These are phyloP conservation scores for Cryptococcus maquisensis DNA, from an alignment of 1,284 basidiomycete species.

Conservation along the genomic window DNA sequence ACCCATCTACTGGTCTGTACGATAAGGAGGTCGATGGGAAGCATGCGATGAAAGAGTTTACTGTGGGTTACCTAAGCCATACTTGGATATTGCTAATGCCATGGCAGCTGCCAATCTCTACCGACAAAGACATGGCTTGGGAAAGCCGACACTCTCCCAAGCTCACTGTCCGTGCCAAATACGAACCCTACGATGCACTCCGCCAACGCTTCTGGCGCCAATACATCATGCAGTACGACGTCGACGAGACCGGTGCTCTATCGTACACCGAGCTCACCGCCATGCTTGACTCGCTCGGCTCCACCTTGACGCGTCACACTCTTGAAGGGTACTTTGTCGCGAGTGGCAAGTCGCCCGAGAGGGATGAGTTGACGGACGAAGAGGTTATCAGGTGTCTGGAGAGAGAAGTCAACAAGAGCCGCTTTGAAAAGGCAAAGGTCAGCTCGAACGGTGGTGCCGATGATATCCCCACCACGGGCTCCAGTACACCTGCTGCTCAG, in stretches of 20 bases:
- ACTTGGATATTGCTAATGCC: background rate
- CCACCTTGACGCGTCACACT: conserved; percentile 77
- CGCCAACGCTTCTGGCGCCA: conserved; percentile 89
- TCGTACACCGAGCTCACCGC: conserved; percentile 84
- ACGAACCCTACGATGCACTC: conserved; percentile 87
- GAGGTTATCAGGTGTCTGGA: conserved; percentile 75
- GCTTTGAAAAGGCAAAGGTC: conserved; percentile 61
- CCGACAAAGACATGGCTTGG: conserved; percentile 45
- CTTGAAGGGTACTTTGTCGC: conserved; percentile 74
- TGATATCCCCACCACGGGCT: conserved; percentile 11
- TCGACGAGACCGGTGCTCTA: conserved; percentile 72
- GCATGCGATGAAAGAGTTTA: conserved; percentile 67
- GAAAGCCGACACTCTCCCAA: conserved; percentile 45
- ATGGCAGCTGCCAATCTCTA: conserved; percentile 39
- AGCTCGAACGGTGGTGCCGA: conserved; percentile 8
- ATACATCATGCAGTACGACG: conserved; percentile 85
- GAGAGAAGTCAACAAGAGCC: conserved; percentile 66
- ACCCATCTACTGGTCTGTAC: conserved; percentile 70
- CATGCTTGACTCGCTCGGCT: conserved; percentile 97
- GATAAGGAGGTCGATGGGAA: conserved; percentile 54
- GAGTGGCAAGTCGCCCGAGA: conserved; percentile 61
- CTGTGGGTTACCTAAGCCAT: conserved; percentile 50
- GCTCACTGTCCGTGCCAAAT: conserved; percentile 67
- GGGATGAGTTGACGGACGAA: conserved; percentile 70
- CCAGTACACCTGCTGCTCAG: conserved; percentile 25